Evolutionary conservation across 164 flowering plant genomes (phyloP).

Genomic region (Umbilicus rupestris): DNA sequence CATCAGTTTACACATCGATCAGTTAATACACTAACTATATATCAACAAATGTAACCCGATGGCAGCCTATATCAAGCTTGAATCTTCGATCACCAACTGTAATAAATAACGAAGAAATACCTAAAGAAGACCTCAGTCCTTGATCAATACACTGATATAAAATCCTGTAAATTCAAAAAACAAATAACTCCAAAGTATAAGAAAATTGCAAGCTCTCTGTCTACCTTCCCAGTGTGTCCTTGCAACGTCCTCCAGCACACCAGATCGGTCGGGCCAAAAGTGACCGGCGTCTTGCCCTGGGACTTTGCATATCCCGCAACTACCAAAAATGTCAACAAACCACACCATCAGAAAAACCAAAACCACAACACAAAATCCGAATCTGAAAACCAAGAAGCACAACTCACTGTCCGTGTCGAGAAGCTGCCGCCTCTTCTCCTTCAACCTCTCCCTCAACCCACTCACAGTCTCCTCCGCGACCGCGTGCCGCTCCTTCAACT

Average conservation of each 20-base stretch:
- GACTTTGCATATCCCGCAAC: conserved; percentile 67
- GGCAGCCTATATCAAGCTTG: no score
- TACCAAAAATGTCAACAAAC: conserved; percentile 19
- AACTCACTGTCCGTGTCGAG: conserved; percentile 77
- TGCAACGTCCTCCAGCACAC: conserved; percentile 85
- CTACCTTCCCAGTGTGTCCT: conserved; percentile 92
- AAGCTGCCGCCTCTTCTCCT: conserved; percentile 61
- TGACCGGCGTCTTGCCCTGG: conserved; percentile 51
- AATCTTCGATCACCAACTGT: no score
- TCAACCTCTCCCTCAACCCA: conserved; percentile 55
- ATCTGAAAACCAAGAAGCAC: neutral
- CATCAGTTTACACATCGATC: conserved; percentile 1
- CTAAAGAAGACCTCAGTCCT: no score
- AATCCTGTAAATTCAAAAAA: neutral
- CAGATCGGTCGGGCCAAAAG: conserved; percentile 84
- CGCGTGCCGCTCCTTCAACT: conserved; percentile 67
- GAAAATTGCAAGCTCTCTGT: neutral
- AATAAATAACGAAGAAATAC: no score
- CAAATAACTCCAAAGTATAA: neutral
- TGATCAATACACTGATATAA: no score
- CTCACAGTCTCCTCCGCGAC: conserved; percentile 59
- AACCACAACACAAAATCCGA: conserved; percentile 2
- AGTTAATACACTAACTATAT: conserved; percentile 19
- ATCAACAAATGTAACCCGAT: no score
- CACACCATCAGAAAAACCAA: neutral